Conservation (phyloP, 2,329 filamentous ascomycete genomes). For the Aspergillus sergii region DNA sequence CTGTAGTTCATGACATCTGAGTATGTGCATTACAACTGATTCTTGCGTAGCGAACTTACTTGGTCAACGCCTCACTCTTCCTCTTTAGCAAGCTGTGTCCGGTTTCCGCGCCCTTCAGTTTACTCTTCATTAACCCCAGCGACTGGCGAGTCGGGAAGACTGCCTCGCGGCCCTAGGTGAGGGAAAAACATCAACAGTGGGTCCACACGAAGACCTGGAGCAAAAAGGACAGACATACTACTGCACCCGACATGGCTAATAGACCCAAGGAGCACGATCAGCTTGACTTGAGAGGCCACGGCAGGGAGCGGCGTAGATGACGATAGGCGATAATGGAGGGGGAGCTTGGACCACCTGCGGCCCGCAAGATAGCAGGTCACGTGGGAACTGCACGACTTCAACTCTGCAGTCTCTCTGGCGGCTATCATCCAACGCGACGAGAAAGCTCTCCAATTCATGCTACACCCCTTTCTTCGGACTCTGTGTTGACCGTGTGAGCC, state of each 20-base stretch:
- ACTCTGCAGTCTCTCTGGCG: slow-evolving; percentile 21
- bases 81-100: slow-evolving; percentile 95
- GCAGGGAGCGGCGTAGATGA: slow-evolving; percentile 24
- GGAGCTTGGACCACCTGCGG: slow-evolving; percentile 25
- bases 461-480: slow-evolving; percentile 25
- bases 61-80: slow-evolving; percentile 97
- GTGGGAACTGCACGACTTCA: slow-evolving; percentile 31
- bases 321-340: slow-evolving; percentile 30
- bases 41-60: slow-evolving; percentile 58
- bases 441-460: slow-evolving; percentile 32
- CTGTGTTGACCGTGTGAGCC: slow-evolving; percentile 34
- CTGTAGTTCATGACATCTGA: slow-evolving; percentile 47
- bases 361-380: slow-evolving; percentile 28
- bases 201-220: not conserved
- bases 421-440: slow-evolving; percentile 26
- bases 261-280: slow-evolving; percentile 8
- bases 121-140: slow-evolving; percentile 94
- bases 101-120: slow-evolving; percentile 89
- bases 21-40: not conserved
- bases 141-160: slow-evolving; percentile 98
- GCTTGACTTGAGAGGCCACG: slow-evolving; percentile 16
- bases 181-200: not conserved
- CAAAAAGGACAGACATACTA: slow-evolving; percentile 25
- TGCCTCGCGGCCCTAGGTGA: slow-evolving; percentile 79
- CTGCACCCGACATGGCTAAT: slow-evolving; percentile 37